Evolutionary conservation across 305 asterid species (phyloP), one percentile per base, ranked within the genome.

Genomic region (Nicotiana rustica): DNA sequence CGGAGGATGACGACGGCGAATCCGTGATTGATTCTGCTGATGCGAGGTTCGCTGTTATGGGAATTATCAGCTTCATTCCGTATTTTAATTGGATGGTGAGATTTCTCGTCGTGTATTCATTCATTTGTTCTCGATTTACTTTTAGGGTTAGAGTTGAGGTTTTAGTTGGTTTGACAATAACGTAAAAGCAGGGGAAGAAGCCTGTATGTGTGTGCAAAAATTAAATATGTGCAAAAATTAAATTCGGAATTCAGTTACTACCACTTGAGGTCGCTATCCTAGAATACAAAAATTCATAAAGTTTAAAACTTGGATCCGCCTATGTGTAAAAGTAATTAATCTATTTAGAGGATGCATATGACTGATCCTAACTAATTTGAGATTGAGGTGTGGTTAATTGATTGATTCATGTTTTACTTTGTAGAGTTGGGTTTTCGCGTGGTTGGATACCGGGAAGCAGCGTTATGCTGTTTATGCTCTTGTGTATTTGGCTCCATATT

Each of bases 391-490:
- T 31, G 70, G 15, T 31, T 21, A 29, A 41, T 35, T 44, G 10
- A 17, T 52, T 44, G 12, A 55, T 38, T 38, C 35, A 5, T 52
- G 18, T 67, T 83, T 14, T 10, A 69, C 80, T 55, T 67, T 25
- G 83, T 85, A 96, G 99, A 94, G 98, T 86, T 96, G 99, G 99
- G 91, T 96, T 83, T 96, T 96, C 86, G 99, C 99, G 19, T 96
- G 97, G 99, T 36, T 96, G 96, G 99, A 94, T 86, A 94, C 98
- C 3, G 95, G 92, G 77, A 92, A 89, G 56, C 90, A 81, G 85
- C 95, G 98, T 25, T 96, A 96, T 84, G 95, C 92, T 86, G 93
- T 94, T 67, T 96, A 94, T 89, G 97, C 98, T 81, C 84, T 94
- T 70, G 97, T 91, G 68, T 96, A 96, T 84, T 92, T 96, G 86